Percentiles rank a stretch among this genome's conserved stretches.
Evolutionary conservation across 768 basidiomycete genomes (phyloP).

Genomic region (Tricholoma saponaceum): DNA sequence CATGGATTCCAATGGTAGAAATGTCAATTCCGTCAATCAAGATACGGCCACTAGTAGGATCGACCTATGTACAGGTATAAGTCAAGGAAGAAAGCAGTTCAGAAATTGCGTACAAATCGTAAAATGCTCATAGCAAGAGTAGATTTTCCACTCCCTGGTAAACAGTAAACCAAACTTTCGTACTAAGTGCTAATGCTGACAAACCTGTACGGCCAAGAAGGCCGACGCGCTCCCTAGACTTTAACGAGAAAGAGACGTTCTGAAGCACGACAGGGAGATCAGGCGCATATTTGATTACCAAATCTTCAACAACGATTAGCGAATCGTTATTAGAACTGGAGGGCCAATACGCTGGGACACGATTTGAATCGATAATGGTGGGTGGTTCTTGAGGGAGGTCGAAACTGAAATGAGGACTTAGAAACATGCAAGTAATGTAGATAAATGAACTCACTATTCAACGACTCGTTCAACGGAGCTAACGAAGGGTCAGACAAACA

Average conservation of each 20-base stretch:
- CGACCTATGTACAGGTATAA: conserved; percentile 40
- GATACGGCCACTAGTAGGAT: conserved; percentile 74
- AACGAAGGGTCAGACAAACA: background rate
- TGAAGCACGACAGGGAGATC: conserved; percentile 81
- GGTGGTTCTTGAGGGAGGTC: conserved; percentile 86
- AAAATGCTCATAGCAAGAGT: conserved; percentile 85
- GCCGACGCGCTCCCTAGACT: conserved; percentile 71
- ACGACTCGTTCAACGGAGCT: conserved; percentile 89
- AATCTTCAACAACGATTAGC: conserved; percentile 66
- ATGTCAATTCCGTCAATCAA: conserved; percentile 87
- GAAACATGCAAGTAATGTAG: background rate
- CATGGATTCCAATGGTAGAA: conserved; percentile 77
- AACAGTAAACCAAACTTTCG: too few relatives aligned
- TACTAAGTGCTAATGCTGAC: conserved; percentile 7
- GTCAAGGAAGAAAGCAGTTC: background rate
- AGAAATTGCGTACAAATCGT: conserved; percentile 57
- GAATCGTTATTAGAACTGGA: conserved; percentile 56
- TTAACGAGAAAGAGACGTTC: conserved; percentile 67
- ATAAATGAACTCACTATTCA: conserved; percentile 53
- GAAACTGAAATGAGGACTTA: conserved; percentile 30
- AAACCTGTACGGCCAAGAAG: conserved; percentile 75
- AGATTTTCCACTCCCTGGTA: conserved; percentile 68
- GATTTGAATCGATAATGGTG: conserved; percentile 62
- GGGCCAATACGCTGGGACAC: conserved; percentile 92
- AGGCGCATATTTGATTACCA: conserved; percentile 78